These are phyloP conservation scores for Cokeromyces recurvatus DNA, from an alignment of 371 early-diverging fungal genomes.

Conservation along the genomic window DNA sequence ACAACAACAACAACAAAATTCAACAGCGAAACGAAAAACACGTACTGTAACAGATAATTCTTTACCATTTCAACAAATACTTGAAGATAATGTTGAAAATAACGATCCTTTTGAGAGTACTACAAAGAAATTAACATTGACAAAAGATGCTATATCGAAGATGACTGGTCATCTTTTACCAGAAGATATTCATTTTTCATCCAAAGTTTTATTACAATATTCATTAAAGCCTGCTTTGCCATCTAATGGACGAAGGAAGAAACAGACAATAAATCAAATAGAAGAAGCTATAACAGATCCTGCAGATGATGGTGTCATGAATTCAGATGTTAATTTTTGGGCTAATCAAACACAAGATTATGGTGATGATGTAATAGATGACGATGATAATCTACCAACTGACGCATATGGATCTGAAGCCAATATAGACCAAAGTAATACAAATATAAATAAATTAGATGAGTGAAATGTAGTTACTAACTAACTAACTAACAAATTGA, in stretches of 20 bases:
- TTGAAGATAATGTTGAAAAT: neutral
- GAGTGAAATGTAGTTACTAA: neutral
- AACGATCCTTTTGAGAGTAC: slow-evolving; percentile 64
- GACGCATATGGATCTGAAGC: slow-evolving; percentile 6
- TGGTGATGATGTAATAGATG: slow-evolving; percentile 10
- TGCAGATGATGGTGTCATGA: slow-evolving; percentile 13
- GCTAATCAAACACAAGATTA: slow-evolving; percentile 27
- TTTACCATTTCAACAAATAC: neutral
- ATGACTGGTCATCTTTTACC: slow-evolving; percentile 65
- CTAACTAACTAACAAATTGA: neutral
- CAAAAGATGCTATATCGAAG: slow-evolving; percentile 30
- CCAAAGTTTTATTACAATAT: slow-evolving; percentile 71
- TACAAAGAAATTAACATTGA: slow-evolving; percentile 42
- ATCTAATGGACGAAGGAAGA: too few species aligned
- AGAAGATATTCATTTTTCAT: slow-evolving; percentile 85
- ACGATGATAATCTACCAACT: slow-evolving; percentile 10
- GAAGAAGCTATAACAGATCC: neutral
- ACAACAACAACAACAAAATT: too few species aligned
- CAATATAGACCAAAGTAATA: slow-evolving; percentile 20
- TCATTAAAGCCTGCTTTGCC: slow-evolving; percentile 77
- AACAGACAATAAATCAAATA: neutral
- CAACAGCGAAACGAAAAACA: neutral
- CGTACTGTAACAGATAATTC: neutral
- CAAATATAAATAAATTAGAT: too few species aligned
- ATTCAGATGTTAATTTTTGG: slow-evolving; percentile 38